Percentiles rank a stretch among this genome's conserved stretches.
Evolutionary conservation across 2,329 filamentous ascomycete species (phyloP).

Genomic region (Penicillium olsonii): DNA sequence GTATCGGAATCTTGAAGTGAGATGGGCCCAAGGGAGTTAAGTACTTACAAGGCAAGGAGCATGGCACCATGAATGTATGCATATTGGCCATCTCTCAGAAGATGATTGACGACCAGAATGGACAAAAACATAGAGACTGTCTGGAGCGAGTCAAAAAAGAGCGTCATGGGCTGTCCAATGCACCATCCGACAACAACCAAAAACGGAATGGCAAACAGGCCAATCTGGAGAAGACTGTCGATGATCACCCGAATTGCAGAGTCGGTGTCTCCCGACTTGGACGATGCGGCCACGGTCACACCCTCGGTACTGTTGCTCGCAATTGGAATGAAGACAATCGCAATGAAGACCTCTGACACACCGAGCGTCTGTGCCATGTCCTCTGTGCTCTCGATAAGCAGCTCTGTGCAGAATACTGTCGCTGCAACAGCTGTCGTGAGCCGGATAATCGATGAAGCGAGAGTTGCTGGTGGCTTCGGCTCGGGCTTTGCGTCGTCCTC

Average conservation of each 20-base stretch:
- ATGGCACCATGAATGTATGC: conserved; percentile 77
- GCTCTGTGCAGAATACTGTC: conserved; percentile 69
- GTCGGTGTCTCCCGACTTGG: conserved; percentile 63
- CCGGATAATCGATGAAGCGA: conserved; percentile 5
- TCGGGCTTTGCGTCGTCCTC: neutral
- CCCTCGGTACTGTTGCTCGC: conserved; percentile 74
- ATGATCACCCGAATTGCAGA: conserved; percentile 71
- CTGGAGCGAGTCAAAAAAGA: conserved; percentile 74
- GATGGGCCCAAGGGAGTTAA: too few relatives aligned
- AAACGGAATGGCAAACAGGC: conserved; percentile 70
- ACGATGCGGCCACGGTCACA: conserved; percentile 71
- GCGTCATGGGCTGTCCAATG: conserved; percentile 66
- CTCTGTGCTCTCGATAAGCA: conserved; percentile 69
- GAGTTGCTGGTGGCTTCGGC: neutral
- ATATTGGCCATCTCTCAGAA: conserved; percentile 71
- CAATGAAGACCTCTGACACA: conserved; percentile 72
- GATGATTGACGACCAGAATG: conserved; percentile 66
- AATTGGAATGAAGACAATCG: conserved; percentile 71
- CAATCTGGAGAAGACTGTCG: conserved; percentile 74
- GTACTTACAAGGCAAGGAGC: conserved; percentile 52
- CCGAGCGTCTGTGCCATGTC: conserved; percentile 62
- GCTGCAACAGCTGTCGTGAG: conserved; percentile 51
- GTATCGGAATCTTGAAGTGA: neutral
- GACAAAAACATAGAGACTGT: conserved; percentile 70
- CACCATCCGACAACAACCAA: conserved; percentile 74